A percentile compares a stretch with the other conserved stretches of the same genome.
Evolutionary conservation across 108 stramenopile genomes (phyloP).

Genomic region (Nitzschia palea): DNA sequence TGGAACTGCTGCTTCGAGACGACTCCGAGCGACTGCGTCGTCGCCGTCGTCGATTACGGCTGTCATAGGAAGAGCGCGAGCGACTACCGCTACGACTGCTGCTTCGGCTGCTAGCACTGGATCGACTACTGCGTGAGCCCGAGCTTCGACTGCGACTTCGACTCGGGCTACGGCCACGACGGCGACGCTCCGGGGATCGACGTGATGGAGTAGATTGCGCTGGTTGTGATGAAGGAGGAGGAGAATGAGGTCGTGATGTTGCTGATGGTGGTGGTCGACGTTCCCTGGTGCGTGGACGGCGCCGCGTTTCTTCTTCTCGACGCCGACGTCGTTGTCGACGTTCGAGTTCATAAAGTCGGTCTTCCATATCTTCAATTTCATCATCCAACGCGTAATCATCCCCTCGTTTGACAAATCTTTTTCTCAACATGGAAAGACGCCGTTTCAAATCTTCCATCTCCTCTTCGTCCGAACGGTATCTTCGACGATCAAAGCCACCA

Average conservation of each 20-base stretch:
- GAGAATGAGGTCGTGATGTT: neutral
- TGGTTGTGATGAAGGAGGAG: neutral
- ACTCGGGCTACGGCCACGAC: slow-evolving; percentile 17
- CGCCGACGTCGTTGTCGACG: slow-evolving; percentile 17
- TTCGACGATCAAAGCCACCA: slow-evolving; percentile 2
- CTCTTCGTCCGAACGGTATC: slow-evolving; percentile 8
- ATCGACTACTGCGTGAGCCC: too few relatives aligned
- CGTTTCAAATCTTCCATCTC: slow-evolving; percentile 31
- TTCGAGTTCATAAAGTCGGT: slow-evolving; percentile 29
- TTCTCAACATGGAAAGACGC: slow-evolving; percentile 7
- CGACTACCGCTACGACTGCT: too few relatives aligned
- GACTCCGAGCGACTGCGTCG: neutral
- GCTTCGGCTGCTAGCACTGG: too few relatives aligned
- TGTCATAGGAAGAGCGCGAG: neutral
- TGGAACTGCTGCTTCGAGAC: slow-evolving; percentile 4
- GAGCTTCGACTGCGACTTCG: slow-evolving; percentile 8
- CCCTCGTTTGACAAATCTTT: slow-evolving; percentile 13
- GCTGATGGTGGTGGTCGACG: neutral
- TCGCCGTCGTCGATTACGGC: slow-evolving; percentile 1
- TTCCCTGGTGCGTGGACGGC: slow-evolving; percentile 9
- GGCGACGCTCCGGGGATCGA: slow-evolving; percentile 12
- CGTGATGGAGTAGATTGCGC: neutral
- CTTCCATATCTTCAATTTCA: slow-evolving; percentile 32
- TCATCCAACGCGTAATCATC: slow-evolving; percentile 17
- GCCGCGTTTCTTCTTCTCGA: slow-evolving; percentile 4